Evolutionary conservation across 139 green algal genomes (phyloP).

Genomic region (Tetradesmus obliquus): DNA sequence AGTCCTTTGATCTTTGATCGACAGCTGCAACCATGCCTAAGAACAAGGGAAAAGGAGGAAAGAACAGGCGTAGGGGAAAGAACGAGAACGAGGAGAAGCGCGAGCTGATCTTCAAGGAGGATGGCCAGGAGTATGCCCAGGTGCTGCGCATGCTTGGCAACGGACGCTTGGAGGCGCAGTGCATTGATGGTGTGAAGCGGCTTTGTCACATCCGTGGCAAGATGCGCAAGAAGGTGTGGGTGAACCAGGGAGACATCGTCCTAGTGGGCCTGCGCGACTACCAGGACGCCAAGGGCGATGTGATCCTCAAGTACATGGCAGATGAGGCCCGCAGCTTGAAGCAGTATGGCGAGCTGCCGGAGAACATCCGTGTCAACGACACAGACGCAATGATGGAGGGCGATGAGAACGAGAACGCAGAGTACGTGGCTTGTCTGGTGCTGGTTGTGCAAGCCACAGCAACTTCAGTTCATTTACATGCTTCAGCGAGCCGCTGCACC

Average conservation of each 20-base stretch:
- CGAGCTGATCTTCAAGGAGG: constrained; percentile 99
- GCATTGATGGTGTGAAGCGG: constrained; percentile 98
- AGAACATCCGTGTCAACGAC: constrained; percentile 89
- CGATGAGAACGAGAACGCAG: constrained; percentile 62
- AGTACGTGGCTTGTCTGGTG: constrained; percentile 59
- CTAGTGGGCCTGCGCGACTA: constrained; percentile 98
- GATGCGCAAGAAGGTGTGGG: constrained; percentile 97
- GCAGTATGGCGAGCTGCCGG: constrained; percentile 97
- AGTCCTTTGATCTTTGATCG: not conserved
- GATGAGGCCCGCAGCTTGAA: constrained; percentile 88
- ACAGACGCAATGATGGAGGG: constrained; percentile 70
- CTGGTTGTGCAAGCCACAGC: not conserved
- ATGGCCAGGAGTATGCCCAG: constrained; percentile 90
- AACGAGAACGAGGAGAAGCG: constrained; percentile 97
- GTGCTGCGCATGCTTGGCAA: constrained; percentile 99
- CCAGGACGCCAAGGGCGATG: constrained; percentile 99
- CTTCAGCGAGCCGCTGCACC: not conserved
- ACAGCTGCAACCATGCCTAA: constrained; percentile 59
- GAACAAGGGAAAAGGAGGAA: constrained; percentile 70
- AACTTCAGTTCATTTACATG: constrained; percentile 67
- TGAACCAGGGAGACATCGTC: constrained; percentile 94
- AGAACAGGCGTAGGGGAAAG: constrained; percentile 80
- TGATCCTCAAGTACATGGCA: constrained; percentile 99
- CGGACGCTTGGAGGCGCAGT: constrained; percentile 96
- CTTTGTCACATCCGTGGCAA: constrained; percentile 99